Percentiles rank a stretch among this genome's conserved stretches.
These are phyloP conservation scores for Protomyces arabidopsidicola DNA, from an alignment of 1,139 yeast species.

Conservation along the genomic window DNA sequence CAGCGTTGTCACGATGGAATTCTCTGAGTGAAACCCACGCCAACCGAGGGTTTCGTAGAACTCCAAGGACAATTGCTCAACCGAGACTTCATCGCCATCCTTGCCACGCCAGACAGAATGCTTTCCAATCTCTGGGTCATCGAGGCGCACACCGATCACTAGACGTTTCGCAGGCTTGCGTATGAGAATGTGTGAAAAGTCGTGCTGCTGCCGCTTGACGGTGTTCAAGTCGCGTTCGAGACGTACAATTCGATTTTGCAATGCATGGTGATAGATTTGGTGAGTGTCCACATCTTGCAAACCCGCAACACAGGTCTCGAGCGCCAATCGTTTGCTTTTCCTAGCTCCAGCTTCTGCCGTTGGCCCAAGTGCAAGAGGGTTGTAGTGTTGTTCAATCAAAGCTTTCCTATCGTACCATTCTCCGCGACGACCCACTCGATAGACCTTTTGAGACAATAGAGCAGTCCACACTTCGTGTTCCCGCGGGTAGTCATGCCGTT, in stretches of 20 bases:
- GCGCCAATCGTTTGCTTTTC: slow-evolving; percentile 31
- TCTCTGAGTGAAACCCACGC: slow-evolving; percentile 42
- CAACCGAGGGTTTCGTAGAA: slow-evolving; percentile 38
- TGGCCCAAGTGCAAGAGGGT: slow-evolving; percentile 5
- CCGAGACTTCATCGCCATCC: slow-evolving; percentile 34
- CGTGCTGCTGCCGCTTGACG: slow-evolving; percentile 31
- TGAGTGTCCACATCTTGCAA: slow-evolving; percentile 33
- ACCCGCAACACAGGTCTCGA: slow-evolving; percentile 31
- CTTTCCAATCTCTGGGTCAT: slow-evolving; percentile 29
- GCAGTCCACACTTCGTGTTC: slow-evolving; percentile 30
- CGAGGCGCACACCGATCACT: slow-evolving; percentile 28
- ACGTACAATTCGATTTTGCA: slow-evolving; percentile 32
- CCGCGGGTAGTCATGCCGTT: slow-evolving; percentile 28
- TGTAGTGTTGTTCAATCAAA: slow-evolving; percentile 31
- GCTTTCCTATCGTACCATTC: slow-evolving; percentile 34
- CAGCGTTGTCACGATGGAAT: slow-evolving; percentile 38
- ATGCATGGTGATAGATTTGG: slow-evolving; percentile 32
- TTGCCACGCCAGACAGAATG: slow-evolving; percentile 30
- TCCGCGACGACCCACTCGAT: slow-evolving; percentile 33
- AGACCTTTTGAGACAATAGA: slow-evolving; percentile 30
- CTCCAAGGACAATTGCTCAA: slow-evolving; percentile 40
- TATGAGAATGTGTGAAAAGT: slow-evolving; percentile 29
- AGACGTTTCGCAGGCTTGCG: slow-evolving; percentile 29
- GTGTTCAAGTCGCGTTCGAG: slow-evolving; percentile 31
- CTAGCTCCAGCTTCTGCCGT: background rate